Evolutionary conservation across 441 rosid species (phyloP), one percentile per base, ranked within the genome.

Genomic region (Pelargonium fulgidum): DNA sequence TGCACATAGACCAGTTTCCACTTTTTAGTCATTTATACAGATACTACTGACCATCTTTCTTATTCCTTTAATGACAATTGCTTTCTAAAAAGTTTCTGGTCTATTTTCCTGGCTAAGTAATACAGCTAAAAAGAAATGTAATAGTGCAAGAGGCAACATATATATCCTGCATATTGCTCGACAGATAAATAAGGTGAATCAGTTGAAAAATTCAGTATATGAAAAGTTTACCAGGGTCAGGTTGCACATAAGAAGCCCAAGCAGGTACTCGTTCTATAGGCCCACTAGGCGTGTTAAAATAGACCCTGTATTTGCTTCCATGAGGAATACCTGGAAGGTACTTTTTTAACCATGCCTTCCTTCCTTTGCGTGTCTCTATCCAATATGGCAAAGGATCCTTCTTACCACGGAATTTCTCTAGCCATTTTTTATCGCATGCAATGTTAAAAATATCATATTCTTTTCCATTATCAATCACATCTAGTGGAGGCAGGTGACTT

Each of bases 361-460:
- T 87, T 80, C 99, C 99, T 86, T 87, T 94, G 52, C 99, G 96
- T 17, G 85, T 87, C 86, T 94, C 99, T 36, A 89, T 67, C 99
- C 99, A 91, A 81, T 94, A 94, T 0, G 96, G 83, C 67, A 94
- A 68, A 1, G 99, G 99, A 50, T 96, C 88, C 78, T 73, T 47
- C 81, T 94, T 91, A 48, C 81, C 82, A 72, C 77, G 78, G 68
- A 91, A 86, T 72, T 90, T 94, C 84, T 86, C 89, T 47, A 76
- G 71, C 92, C 95, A 86, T 17, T 56, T 76, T 71, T 88, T 91
- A 76, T 84, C 85, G 66, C 80, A 74, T 2, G 77, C 76, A 19
- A 89, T 66, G 70, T 86, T 87, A 68, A 68, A 89, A 62, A 91
- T 68, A 67, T 91, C 99, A 82, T 89, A 87, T 67, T 81, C 88